Evolutionary conservation across 257 asterid species (phyloP).

Genomic region (Nemophila menziesii): DNA sequence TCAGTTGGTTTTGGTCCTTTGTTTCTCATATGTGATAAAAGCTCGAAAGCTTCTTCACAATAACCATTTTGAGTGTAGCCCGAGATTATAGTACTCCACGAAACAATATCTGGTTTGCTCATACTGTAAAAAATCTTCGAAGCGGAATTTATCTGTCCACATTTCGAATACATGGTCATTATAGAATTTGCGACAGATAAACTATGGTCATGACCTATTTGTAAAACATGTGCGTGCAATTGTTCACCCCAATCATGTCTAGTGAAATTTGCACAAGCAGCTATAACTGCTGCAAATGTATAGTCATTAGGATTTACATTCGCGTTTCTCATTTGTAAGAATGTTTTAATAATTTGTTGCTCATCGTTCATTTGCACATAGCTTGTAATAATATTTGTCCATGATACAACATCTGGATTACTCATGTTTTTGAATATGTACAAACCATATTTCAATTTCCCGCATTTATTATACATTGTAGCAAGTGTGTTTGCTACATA

Average conservation of each 20-base stretch:
- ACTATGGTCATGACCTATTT: conserved; percentile 36
- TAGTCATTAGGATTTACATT: conserved; percentile 55
- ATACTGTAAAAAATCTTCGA: conserved; percentile 38
- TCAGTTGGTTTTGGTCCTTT: conserved; percentile 79
- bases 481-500: conserved; percentile 73
- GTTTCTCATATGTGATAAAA: conserved; percentile 61
- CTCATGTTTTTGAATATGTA: conserved; percentile 50
- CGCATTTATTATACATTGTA: conserved; percentile 82
- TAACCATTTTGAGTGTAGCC: conserved; percentile 72
- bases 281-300: conserved; percentile 67
- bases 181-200: conserved; percentile 70
- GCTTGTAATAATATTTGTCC: conserved; percentile 61
- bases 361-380: conserved; percentile 60
- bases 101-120: conserved; percentile 51
- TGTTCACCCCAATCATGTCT: conserved; percentile 68
- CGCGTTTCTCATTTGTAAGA: conserved; percentile 48
- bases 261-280: conserved; percentile 55
- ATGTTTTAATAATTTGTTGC: conserved; percentile 38
- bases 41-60: conserved; percentile 61
- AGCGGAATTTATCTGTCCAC: conserved; percentile 39
- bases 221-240: conserved; percentile 57
- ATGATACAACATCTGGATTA: conserved; percentile 70
- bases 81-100: conserved; percentile 86
- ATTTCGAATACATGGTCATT: conserved; percentile 66
- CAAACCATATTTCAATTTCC: conserved; percentile 43